Evolutionary conservation across 2,329 filamentous ascomycete genomes (phyloP).

Genomic region (Sarocladiaceae sp.): DNA sequence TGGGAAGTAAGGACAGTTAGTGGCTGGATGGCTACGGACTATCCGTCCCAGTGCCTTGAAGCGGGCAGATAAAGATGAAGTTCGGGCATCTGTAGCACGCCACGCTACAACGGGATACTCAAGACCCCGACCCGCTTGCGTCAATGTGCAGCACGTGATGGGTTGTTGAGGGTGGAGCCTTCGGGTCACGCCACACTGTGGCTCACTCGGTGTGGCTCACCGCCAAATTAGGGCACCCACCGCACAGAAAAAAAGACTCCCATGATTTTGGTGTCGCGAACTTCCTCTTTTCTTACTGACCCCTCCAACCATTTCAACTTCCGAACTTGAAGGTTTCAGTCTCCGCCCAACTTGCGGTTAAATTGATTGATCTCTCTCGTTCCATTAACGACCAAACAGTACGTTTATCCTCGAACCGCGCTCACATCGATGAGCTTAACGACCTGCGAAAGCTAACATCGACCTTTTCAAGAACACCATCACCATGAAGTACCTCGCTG

Average conservation of each 20-base stretch:
- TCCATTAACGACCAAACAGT: constrained; percentile 32
- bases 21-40: constrained; percentile 9
- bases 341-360: constrained; percentile 97
- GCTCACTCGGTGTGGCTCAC: neutral
- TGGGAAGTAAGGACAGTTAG: neutral
- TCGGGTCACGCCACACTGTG: neutral
- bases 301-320: constrained; percentile 20
- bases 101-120: too few species aligned
- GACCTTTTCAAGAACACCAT: constrained; percentile 26
- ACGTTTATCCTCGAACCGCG: constrained; percentile 10
- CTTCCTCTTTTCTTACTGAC: constrained; percentile 6
- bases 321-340: constrained; percentile 96
- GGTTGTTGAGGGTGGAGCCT: neutral
- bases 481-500: constrained; percentile 99
- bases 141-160: constrained; percentile 4
- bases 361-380: constrained; percentile 99
- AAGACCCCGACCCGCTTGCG: constrained; percentile 7
- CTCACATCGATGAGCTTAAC: too few species aligned
- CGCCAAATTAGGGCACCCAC: constrained; percentile 1
- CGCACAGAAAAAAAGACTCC: constrained; percentile 10
- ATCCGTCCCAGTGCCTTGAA: constrained; percentile 1
- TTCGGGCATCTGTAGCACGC: neutral
- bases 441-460: neutral
- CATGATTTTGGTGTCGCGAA: constrained; percentile 4
- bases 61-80: neutral